Base-by-base conservation (phyloP, 2,329 filamentous ascomycete genomes). In the Aspergillus nomiae region DNA sequence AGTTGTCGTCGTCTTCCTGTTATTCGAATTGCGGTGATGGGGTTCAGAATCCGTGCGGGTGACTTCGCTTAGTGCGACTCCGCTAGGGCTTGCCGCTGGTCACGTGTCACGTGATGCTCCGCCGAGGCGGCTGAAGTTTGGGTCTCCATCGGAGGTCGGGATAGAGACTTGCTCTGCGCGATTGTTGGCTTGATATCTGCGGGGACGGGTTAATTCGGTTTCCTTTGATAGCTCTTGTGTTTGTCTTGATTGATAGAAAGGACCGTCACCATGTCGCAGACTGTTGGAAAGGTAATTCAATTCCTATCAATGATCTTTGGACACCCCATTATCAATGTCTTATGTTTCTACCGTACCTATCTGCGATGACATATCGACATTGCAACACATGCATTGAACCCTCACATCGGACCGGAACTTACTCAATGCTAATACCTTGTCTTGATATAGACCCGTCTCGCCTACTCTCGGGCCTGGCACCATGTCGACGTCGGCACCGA, bases 381-480 rank as follows among this genome's bases (percentile, higher is more conserved):
- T 46, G 10, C 43, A 24, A 24, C 14, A 16, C 43, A 28, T 21
- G 28, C 16, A 51, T 19, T 32, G 26, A 32, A 12, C 28, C 30
- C 26, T 32, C 4, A 12, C 28, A 30, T 11, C 26, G 45, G 24
- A 14, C n/a, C 45, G 28, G 48, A 51, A 48, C 19, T 12, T 32
- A 32, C 24, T 16, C 21, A 30, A n/a, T 59, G 34, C 57, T 59
- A 51, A 59, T 21, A n/a, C 8, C 9, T 45, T 26, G 32, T 12
- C 24, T 58, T 26, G 24, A 61, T 46, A 34, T 53, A 98, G 94
- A 98, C 95, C 65, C 92, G 92, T 76, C 90, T 99, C 68, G 94
- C 95, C 82, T 99, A 98, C 85, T 94, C 94, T 53, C 90, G 96
- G 73, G 89, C 90, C 83, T 99, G 96, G 95, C 95, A 99, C 81